A percentile compares a stretch with the other conserved stretches of the same genome.
phyloP scores from a whole-genome alignment of 495 filamentous ascomycete species.

The Talaromyces borbonicus region DNA sequence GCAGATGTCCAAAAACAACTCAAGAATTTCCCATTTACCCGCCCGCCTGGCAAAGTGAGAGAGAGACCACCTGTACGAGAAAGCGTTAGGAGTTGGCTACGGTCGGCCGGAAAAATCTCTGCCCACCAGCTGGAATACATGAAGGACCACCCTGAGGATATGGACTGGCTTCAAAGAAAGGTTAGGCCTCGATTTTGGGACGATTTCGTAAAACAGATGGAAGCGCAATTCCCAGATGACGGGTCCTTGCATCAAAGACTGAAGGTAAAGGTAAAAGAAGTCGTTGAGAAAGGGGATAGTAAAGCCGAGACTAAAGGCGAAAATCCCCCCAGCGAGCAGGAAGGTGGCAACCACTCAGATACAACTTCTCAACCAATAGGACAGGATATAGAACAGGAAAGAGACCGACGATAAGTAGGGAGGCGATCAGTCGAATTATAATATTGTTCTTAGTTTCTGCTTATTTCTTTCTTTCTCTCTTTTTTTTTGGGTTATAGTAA shows the following conservation, averaged over 20 bases:
- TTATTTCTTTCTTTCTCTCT: too few relatives aligned
- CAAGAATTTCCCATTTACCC: conserved; percentile 7
- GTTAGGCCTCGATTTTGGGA: conserved; percentile 8
- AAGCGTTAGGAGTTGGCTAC: conserved; percentile 3
- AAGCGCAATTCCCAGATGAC: background rate
- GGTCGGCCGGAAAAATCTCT: background rate
- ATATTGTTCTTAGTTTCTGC: too few relatives aligned
- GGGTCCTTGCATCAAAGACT: too few relatives aligned
- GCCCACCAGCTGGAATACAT: conserved; percentile 2
- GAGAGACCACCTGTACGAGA: background rate
- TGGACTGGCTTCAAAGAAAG: conserved; percentile 5
- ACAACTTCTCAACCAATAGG: too few relatives aligned
- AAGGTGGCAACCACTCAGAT: too few relatives aligned
- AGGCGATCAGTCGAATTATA: too few relatives aligned
- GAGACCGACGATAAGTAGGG: too few relatives aligned
- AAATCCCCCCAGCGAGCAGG: too few relatives aligned
- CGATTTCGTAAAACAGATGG: conserved; percentile 5
- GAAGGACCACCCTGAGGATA: conserved; percentile 5
- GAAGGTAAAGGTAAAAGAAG: background rate
- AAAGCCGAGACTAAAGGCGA: too few relatives aligned
- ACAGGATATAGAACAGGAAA: too few relatives aligned
- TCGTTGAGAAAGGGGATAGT: background rate
- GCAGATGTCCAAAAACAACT: conserved; percentile 1
- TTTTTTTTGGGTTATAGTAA: too few relatives aligned
- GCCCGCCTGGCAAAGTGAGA: background rate